These are phyloP conservation scores for Lentinula novae-zelandiae DNA, from an alignment of 1,284 basidiomycete species.

Conservation along the genomic window DNA sequence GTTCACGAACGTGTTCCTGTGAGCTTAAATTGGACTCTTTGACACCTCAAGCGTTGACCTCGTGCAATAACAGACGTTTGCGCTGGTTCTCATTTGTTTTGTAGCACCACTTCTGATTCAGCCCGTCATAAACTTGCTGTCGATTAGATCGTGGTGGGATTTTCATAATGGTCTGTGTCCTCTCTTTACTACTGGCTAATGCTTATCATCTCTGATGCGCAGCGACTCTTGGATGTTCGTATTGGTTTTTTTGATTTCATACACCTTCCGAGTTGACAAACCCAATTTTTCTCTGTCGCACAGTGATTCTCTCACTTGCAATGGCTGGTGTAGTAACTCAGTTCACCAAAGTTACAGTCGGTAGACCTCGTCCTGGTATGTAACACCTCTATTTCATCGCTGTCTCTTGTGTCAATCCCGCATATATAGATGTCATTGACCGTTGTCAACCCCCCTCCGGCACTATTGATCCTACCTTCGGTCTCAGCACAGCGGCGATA, in stretches of 20 bases:
- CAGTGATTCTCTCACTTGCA: conserved; percentile 72
- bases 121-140: conserved; percentile 63
- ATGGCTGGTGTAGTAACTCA: conserved; percentile 84
- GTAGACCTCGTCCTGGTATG: conserved; percentile 81
- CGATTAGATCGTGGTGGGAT: conserved; percentile 85
- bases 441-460: conserved; percentile 77
- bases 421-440: conserved; percentile 63
- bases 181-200: neutral
- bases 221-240: conserved; percentile 69
- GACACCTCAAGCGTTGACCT: neutral
- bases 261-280: neutral
- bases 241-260: conserved; percentile 1
- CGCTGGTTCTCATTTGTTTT: conserved; percentile 67
- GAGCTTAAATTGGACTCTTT: conserved; percentile 12
- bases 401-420: neutral
- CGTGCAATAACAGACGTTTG: conserved; percentile 36
- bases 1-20: conserved; percentile 85
- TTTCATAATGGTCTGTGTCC: conserved; percentile 62
- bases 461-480: conserved; percentile 66
- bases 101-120: conserved; percentile 69
- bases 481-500: conserved; percentile 71
- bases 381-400: neutral
- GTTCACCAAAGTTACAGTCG: conserved; percentile 83
- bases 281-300: neutral
- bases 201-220: conserved; percentile 3